phyloP scores from a whole-genome alignment of 2,329 filamentous ascomycete genomes.

The Botrytis cinerea region DNA sequence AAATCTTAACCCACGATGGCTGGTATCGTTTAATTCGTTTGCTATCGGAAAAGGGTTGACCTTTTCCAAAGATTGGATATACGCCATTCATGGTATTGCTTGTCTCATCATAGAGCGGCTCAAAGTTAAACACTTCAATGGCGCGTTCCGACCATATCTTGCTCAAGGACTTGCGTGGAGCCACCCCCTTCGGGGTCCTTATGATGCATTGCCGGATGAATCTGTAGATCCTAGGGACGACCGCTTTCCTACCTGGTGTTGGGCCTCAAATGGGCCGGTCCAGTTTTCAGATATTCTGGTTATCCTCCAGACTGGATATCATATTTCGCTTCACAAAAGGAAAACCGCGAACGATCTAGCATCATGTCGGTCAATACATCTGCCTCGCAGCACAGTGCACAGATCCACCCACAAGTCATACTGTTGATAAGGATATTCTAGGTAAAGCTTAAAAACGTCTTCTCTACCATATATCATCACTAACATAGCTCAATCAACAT shows the following conservation, averaged over 20 bases:
- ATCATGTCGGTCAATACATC: not conserved
- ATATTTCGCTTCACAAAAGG: not conserved
- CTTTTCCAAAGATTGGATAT: not conserved
- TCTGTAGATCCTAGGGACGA: not conserved
- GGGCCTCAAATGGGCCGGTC: not conserved
- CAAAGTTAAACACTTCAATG: not conserved
- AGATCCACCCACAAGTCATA: not conserved
- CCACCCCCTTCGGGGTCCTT: not conserved
- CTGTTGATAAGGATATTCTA: not conserved
- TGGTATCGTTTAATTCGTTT: not conserved
- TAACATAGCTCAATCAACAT: not conserved
- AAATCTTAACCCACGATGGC: not conserved
- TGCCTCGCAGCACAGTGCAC: not conserved
- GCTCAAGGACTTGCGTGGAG: not conserved
- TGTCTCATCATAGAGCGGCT: not conserved
- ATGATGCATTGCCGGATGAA: not conserved
- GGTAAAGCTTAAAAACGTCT: not conserved
- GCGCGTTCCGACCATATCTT: not conserved
- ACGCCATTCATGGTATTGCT: not conserved
- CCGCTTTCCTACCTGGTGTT: not conserved
- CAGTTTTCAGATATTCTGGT: not conserved
- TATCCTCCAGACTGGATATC: not conserved
- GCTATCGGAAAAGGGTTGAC: not conserved
- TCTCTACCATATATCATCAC: not conserved
- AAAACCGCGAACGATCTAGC: not conserved